A percentile compares a stretch with the other conserved stretches of the same genome.
phyloP scores from a whole-genome alignment of 176 grass and related monocot genomes.

The Raddia guianensis region DNA sequence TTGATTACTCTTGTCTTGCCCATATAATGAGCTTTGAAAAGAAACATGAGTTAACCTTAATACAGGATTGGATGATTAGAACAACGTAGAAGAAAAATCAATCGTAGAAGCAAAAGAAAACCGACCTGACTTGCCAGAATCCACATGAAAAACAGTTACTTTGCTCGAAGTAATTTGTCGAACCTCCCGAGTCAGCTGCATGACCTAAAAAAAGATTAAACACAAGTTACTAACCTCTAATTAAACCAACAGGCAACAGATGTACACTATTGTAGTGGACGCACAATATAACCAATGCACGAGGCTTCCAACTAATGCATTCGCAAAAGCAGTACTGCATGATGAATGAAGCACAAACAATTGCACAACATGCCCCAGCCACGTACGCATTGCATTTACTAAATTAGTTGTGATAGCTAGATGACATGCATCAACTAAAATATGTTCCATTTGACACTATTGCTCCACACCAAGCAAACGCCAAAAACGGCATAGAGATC shows the following conservation, averaged over 20 bases:
- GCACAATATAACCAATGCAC: background rate
- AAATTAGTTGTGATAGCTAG: background rate
- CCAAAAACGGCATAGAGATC: background rate
- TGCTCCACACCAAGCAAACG: background rate
- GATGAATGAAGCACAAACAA: background rate
- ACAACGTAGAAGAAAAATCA: background rate
- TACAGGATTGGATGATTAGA: background rate
- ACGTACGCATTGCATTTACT: background rate
- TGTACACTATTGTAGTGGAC: background rate
- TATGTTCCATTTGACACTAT: background rate
- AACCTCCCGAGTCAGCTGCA: conserved; percentile 34
- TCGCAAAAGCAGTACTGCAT: background rate
- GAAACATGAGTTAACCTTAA: background rate
- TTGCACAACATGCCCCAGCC: background rate
- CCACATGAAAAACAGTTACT: conserved; percentile 43
- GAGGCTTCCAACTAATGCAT: background rate
- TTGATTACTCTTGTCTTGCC: background rate
- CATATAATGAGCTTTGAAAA: background rate
- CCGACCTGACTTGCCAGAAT: conserved; percentile 55
- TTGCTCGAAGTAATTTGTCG: conserved; percentile 1
- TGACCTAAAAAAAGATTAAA: conserved; percentile 30
- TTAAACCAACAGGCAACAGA: background rate
- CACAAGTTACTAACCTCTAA: background rate
- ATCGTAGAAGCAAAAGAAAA: background rate
- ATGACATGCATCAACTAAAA: background rate